phyloP scores from a whole-genome alignment of 371 early-diverging fungal genomes.

The Syncephalastrum contaminatum region DNA sequence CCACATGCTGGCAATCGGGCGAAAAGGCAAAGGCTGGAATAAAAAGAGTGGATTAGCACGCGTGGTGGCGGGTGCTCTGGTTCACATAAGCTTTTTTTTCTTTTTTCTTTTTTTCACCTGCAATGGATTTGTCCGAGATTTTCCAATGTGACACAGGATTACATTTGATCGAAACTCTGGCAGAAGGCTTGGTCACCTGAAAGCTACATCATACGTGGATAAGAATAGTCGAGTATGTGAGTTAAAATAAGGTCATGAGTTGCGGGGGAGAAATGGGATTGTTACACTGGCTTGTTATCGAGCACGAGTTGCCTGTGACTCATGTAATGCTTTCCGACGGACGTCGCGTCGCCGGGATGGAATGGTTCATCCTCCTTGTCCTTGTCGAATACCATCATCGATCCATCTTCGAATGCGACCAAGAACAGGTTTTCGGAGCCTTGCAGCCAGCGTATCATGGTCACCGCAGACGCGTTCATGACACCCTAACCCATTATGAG shows the following conservation, averaged over 20 bases:
- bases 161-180: conserved; percentile 50
- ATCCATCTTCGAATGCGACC: conserved; percentile 80
- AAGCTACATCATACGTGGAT: conserved; percentile 36
- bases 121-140: conserved; percentile 61
- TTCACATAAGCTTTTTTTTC: background rate
- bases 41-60: background rate
- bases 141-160: conserved; percentile 81
- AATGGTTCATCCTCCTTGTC: conserved; percentile 76
- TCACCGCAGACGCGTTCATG: conserved; percentile 71
- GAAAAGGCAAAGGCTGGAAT: conserved; percentile 76
- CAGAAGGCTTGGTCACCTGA: conserved; percentile 51
- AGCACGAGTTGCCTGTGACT: conserved; percentile 4
- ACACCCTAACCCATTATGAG: conserved; percentile 46
- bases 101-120: conserved; percentile 42
- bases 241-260: conserved; percentile 7
- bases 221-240: background rate
- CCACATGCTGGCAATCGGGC: conserved; percentile 84
- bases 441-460: conserved; percentile 89
- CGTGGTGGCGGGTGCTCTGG: background rate
- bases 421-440: conserved; percentile 84
- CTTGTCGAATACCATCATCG: conserved; percentile 83
- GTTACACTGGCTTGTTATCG: conserved; percentile 6
- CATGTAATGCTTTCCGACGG: conserved; percentile 10
- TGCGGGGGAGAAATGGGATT: background rate
- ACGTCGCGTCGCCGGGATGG: conserved; percentile 27